phyloP scores from a whole-genome alignment of 2,329 filamentous ascomycete genomes.

The Aspergillus thermomutatus region DNA sequence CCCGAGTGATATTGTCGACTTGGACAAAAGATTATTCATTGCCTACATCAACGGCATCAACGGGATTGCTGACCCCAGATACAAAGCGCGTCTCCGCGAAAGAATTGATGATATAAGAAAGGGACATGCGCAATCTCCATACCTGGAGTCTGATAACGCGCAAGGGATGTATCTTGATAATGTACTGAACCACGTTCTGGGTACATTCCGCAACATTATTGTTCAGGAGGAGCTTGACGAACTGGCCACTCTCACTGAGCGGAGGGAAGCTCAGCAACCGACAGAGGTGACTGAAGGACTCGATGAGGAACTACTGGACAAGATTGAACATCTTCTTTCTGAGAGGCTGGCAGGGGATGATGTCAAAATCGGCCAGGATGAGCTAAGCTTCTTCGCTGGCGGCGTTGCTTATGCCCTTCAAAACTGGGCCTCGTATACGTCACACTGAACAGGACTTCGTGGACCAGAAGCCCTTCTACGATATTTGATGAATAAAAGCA shows the following conservation, averaged over 20 bases:
- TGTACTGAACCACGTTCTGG: slow-evolving; percentile 37
- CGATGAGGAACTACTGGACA: slow-evolving; percentile 26
- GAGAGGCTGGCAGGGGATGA: slow-evolving; percentile 30
- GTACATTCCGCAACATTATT: slow-evolving; percentile 40
- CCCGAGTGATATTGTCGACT: slow-evolving; percentile 34
- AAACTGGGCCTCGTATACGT: slow-evolving; percentile 9
- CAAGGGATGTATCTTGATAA: slow-evolving; percentile 35
- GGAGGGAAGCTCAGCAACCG: slow-evolving; percentile 14
- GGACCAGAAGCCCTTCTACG: background rate
- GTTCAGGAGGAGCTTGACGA: slow-evolving; percentile 34
- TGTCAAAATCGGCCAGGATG: slow-evolving; percentile 32
- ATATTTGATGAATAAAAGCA: background rate
- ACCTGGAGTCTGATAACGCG: slow-evolving; percentile 29
- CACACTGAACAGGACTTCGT: background rate
- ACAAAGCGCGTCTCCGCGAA: slow-evolving; percentile 30
- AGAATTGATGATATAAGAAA: slow-evolving; percentile 33
- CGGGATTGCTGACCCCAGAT: slow-evolving; percentile 31
- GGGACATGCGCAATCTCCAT: slow-evolving; percentile 30
- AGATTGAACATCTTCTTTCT: slow-evolving; percentile 33
- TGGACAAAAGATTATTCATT: slow-evolving; percentile 38
- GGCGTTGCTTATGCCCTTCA: slow-evolving; percentile 33
- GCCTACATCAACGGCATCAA: slow-evolving; percentile 44
- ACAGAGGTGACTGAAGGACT: slow-evolving; percentile 7
- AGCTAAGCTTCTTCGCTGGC: slow-evolving; percentile 40
- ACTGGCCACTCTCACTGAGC: slow-evolving; percentile 27